These are phyloP conservation scores for Coniophora puteana DNA, from an alignment of 1,284 basidiomycete genomes.

Conservation along the genomic window DNA sequence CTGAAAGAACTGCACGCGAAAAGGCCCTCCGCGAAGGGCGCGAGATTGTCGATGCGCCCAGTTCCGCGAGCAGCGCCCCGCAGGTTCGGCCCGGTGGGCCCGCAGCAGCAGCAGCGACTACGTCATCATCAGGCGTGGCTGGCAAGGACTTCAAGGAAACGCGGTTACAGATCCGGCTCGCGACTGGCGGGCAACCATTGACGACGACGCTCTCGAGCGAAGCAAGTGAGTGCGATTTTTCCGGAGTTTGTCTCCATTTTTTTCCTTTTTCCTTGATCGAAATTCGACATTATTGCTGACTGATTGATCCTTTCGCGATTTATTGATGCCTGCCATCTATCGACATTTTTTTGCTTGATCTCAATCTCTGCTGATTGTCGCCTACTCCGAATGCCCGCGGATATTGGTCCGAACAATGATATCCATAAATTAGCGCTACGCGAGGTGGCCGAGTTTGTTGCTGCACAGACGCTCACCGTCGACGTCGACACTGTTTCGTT, in stretches of 20 bases:
- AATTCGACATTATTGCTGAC: constrained; percentile 3
- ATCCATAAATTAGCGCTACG: constrained; percentile 52
- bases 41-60: constrained; percentile 35
- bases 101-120: constrained; percentile 33
- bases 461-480: constrained; percentile 64
- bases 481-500: constrained; percentile 76
- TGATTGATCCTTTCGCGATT: too few relatives aligned
- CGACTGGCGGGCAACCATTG: constrained; percentile 75
- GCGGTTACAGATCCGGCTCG: constrained; percentile 79
- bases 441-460: constrained; percentile 85
- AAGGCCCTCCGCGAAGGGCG: constrained; percentile 83
- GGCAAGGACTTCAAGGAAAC: constrained; percentile 81
- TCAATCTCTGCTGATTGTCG: too few relatives aligned
- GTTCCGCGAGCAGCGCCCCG: constrained; percentile 4
- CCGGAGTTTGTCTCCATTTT: too few relatives aligned
- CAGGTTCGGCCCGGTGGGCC: constrained; percentile 19
- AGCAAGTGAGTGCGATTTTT: constrained; percentile 51
- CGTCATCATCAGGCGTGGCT: constrained; percentile 40
- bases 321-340: too few relatives aligned
- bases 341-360: too few relatives aligned
- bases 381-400: too few relatives aligned
- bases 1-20: constrained; percentile 82
- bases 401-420: background rate
- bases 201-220: constrained; percentile 80
- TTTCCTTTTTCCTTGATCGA: constrained; percentile 3